These are phyloP conservation scores for Bertia moriformis DNA, from an alignment of 2,329 filamentous ascomycete genomes.

Conservation along the genomic window DNA sequence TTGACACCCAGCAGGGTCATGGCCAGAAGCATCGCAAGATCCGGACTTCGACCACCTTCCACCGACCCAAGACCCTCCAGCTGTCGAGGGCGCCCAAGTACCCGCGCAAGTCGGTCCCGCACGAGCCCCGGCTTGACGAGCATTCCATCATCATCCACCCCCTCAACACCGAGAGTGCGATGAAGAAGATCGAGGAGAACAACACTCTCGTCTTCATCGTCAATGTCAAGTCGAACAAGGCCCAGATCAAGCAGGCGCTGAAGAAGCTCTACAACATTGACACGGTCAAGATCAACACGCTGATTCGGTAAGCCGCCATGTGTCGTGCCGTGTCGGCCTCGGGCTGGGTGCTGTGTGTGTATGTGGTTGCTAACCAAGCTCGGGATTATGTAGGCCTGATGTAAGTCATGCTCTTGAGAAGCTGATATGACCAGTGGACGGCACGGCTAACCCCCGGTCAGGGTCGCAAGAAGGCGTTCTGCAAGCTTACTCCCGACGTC, in stretches of 20 bases:
- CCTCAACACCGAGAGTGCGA: slow-evolving; percentile 97
- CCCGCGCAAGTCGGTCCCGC: slow-evolving; percentile 86
- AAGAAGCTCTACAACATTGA: slow-evolving; percentile 99
- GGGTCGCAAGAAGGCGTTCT: slow-evolving; percentile 98
- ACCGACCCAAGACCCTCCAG: slow-evolving; percentile 90
- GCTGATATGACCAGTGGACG: not conserved
- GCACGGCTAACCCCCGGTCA: slow-evolving; percentile 48
- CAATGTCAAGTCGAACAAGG: slow-evolving; percentile 96
- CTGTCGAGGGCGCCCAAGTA: slow-evolving; percentile 87
- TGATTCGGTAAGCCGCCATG: slow-evolving; percentile 63
- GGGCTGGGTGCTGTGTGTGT: too few species aligned
- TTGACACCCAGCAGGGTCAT: too few species aligned
- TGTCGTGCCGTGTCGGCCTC: too few species aligned
- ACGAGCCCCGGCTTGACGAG: slow-evolving; percentile 83
- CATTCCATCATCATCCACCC: slow-evolving; percentile 97
- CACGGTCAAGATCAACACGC: slow-evolving; percentile 96
- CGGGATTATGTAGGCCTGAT: too few species aligned
- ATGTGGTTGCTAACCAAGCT: too few species aligned
- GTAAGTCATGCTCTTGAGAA: not conserved
- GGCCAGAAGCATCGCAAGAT: slow-evolving; percentile 82
- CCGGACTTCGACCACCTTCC: slow-evolving; percentile 85
- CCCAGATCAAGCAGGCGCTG: slow-evolving; percentile 92
- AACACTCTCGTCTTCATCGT: slow-evolving; percentile 98
- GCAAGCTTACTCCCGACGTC: slow-evolving; percentile 85
- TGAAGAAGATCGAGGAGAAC: slow-evolving; percentile 99